Base-by-base conservation (phyloP, 345 rosid species). In the Eucalyptus pauciflora region DNA sequence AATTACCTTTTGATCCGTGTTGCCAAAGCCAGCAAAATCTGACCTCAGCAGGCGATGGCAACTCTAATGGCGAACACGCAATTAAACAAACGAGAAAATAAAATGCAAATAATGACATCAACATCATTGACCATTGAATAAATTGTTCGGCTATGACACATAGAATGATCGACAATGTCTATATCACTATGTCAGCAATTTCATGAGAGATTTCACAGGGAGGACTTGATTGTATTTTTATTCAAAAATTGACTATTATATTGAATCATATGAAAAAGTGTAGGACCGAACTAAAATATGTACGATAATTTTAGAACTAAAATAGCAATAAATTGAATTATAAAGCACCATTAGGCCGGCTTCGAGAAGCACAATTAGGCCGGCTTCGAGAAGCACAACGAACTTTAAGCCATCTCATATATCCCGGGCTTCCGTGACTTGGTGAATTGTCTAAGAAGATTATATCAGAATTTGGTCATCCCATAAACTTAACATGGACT, bases 121-220 rank as follows among this genome's bases (percentile, higher is more conserved):
- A 52, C 58, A 2, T 52, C 58, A 52, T 0, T 52, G 25, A 52
- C 58, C 25, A 18, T 58, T 58, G 64, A 58, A 27, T 58, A 27
- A 58, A 27, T 58, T 10, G 64, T 58, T 27, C n/a, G 14, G n/a
- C 11, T 22, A 6, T 20, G 8, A 16, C 1, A 58, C 1, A 58
- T 25, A 58, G 29, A 2, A 4, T 58, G 13, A 33, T 33, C 37
- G 37, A 58, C 64, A 1, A 58, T 58, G n/a, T 0, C 64, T 58
- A 25, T 25, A 58, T 3, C 0, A 27, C 5, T 27, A 58, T 25
- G 29, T 58, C 0, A 10, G 64, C 0, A 25, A 0, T 58, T 58
- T 58, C n/a, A 25, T 6, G 7, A 10, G 13, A 58, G n/a, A 24
- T 18, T 58, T 58, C 0, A 1, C 13, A 1, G 64, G 13, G 64